Conservation (phyloP, 768 basidiomycete genomes). For the Hygrocybe punicea region DNA sequence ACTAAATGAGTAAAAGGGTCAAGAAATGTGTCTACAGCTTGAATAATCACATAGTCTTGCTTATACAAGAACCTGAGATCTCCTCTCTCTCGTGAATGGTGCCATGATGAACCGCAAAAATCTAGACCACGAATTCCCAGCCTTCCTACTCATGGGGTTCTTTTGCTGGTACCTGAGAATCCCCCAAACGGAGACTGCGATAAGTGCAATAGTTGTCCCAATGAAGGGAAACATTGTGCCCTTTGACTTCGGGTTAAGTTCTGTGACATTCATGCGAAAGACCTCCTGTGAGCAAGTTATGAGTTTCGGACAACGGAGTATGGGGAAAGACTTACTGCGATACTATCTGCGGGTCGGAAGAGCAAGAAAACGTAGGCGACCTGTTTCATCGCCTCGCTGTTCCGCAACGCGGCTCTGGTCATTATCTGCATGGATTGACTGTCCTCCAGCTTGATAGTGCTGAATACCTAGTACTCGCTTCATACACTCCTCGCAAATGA, state of each 20-base stretch:
- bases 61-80: no score
- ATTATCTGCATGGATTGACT: conserved; percentile 50
- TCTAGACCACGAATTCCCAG: no score
- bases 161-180: no score
- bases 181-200: no score
- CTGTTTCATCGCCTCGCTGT: conserved; percentile 56
- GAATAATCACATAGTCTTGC: no score
- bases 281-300: conserved; percentile 32
- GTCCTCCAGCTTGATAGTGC: conserved; percentile 56
- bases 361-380: conserved; percentile 62
- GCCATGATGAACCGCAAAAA: no score
- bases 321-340: conserved; percentile 35
- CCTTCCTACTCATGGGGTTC: no score
- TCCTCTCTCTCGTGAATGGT: no score
- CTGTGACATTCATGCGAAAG: conserved; percentile 56
- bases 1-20: no score
- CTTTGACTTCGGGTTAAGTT: conserved; percentile 33
- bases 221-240: background rate
- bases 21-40: no score
- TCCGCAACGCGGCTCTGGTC: conserved; percentile 50
- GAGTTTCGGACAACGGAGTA: background rate
- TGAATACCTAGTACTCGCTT: conserved; percentile 46
- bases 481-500: background rate
- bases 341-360: conserved; percentile 57
- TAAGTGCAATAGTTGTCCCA: no score